Evolutionary conservation across 106 monocot genomes (phyloP), one percentile per base, ranked within the genome.

Genomic region (Agapanthus africanus): DNA sequence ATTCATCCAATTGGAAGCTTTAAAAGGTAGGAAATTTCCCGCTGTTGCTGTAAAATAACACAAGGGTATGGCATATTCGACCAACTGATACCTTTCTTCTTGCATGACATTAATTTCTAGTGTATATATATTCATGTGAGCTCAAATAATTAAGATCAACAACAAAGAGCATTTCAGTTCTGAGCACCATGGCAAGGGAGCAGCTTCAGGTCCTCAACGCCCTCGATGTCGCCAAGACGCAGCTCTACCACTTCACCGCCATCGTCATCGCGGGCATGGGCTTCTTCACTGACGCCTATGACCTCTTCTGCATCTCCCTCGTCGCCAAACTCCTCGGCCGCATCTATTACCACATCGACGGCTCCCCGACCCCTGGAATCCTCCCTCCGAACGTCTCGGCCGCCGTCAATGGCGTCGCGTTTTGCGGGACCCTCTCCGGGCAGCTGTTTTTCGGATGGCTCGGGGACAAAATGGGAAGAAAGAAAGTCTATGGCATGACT

Each of bases 231-330:
- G 88, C 88, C n/a, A 95, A 91, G 78, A 95, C 95, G 23, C 95
- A 95, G 40, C 46, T 44, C 56, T 93, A 93, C 74, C 94, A 90
- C 72, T 90, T 94, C 78, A 90, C 82, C 30, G 90, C 90, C 25
- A 87, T 94, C 74, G 61, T 94, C 19, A 77, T 94, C 65, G 84
- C 94, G 67, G 94, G 94, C 31, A 90, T 90, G 90, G 94, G 94
- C 30, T 94, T 94, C 84, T 94, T 94, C 82, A 94, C 93, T 37
- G 93, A 94, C 74, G 93, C 93, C 40, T 94, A 94, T 76, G 90
- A 94, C 75, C 89, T 94, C 68, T 94, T 94, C 80, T 90, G 79
- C 79, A 90, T 94, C 76, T 84, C 93, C 37, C 80, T 94, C 46
- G 84, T 94, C 66, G 82, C 93, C 41, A 94, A 94, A 71, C 86